A percentile compares a stretch with the other conserved stretches of the same genome.
Evolutionary conservation across 495 filamentous ascomycete genomes (phyloP).

Genomic region (Penicillium simplicissimum): DNA sequence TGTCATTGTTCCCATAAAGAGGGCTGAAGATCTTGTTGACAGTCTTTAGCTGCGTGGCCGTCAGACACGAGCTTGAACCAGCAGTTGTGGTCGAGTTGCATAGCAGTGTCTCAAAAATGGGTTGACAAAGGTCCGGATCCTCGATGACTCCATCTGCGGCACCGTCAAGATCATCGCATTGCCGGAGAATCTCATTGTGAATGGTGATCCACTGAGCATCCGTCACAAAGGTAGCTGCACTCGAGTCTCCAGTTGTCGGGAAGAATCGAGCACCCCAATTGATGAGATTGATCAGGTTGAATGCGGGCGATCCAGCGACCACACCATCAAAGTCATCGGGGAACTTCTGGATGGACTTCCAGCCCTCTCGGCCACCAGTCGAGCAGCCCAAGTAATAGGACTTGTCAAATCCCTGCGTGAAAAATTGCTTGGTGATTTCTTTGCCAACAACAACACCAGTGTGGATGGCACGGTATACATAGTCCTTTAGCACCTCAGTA

Average conservation of each 20-base stretch:
- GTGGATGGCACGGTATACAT: conserved; percentile 49
- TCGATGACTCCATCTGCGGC: conserved; percentile 3
- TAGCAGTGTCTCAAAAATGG: conserved; percentile 1
- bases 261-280: conserved; percentile 2
- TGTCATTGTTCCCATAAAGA: conserved; percentile 1
- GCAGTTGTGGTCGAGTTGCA: background rate
- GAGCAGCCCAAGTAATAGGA: conserved; percentile 60
- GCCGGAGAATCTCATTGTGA: conserved; percentile 1
- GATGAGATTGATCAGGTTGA: conserved; percentile 17
- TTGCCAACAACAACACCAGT: conserved; percentile 56
- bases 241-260: background rate
- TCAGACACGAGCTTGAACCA: background rate
- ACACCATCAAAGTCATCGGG: conserved; percentile 66
- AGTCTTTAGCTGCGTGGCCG: background rate
- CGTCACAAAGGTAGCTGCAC: background rate
- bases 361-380: conserved; percentile 56
- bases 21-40: background rate
- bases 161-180: conserved; percentile 6
- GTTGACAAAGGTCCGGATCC: conserved; percentile 4
- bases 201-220: background rate
- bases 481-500: conserved; percentile 47
- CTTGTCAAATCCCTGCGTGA: conserved; percentile 44
- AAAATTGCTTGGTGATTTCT: conserved; percentile 49
- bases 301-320: conserved; percentile 57
- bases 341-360: conserved; percentile 51